phyloP scores from a whole-genome alignment of 192 early-diverging fungal species.

The Glomus cerebriforme region DNA sequence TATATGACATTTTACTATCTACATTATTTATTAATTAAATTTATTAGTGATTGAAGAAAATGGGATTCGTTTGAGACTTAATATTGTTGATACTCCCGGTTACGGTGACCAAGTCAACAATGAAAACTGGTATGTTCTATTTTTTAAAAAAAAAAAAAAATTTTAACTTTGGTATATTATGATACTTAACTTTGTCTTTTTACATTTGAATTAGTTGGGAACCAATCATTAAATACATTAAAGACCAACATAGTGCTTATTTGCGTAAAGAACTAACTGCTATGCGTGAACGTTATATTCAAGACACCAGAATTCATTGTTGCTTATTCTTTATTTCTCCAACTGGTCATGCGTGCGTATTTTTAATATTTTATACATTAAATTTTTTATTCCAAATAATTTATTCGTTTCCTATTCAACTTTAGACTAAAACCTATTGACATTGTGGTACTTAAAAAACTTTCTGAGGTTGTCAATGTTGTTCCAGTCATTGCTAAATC shows the following conservation, averaged over 20 bases:
- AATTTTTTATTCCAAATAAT: neutral
- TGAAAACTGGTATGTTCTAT: conserved; percentile 77
- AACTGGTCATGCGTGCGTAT: conserved; percentile 85
- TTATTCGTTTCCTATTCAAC: conserved; percentile 12
- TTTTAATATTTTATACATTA: neutral
- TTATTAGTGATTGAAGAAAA: conserved; percentile 91
- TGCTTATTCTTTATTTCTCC: conserved; percentile 97
- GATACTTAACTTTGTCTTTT: neutral
- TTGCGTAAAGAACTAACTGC: conserved; percentile 91
- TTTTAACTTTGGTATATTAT: neutral
- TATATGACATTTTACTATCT: neutral
- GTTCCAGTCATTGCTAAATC: conserved; percentile 91
- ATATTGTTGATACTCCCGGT: conserved; percentile 97
- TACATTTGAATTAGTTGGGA: conserved; percentile 72
- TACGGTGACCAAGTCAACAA: conserved; percentile 99
- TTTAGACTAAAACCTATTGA: conserved; percentile 83
- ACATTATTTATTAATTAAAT: conserved; percentile 9
- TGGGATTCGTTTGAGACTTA: conserved; percentile 89
- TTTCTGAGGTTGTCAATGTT: conserved; percentile 83
- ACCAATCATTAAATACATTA: conserved; percentile 98
- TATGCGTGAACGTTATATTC: conserved; percentile 84
- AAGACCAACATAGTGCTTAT: conserved; percentile 96
- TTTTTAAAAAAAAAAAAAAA: neutral
- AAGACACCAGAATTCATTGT: conserved; percentile 94
- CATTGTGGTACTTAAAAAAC: conserved; percentile 80